Percentiles rank a stretch among this genome's conserved stretches.
Evolutionary conservation across 352 stramenopile species (phyloP).

Genomic region (Lagenidium giganteum): DNA sequence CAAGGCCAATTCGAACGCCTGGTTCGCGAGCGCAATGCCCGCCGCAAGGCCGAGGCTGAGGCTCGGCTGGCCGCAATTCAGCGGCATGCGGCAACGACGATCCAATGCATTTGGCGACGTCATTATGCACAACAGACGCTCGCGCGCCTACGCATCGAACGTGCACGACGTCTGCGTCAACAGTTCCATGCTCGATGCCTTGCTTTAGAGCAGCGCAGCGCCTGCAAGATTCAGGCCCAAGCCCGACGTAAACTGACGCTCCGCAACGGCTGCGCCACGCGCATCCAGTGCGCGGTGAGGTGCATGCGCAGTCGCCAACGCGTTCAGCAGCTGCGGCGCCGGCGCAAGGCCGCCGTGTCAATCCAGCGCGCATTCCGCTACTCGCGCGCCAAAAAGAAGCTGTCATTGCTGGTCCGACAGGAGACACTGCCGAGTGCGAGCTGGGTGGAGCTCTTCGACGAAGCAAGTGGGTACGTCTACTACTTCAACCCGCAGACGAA

Average conservation of each 20-base stretch:
- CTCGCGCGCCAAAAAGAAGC: conserved; percentile 26
- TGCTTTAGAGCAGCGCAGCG: conserved; percentile 12
- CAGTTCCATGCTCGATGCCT: conserved; percentile 1
- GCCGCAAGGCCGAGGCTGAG: background rate
- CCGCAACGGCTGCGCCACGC: conserved; percentile 10
- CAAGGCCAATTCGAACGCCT: background rate
- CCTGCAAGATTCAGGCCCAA: conserved; percentile 32
- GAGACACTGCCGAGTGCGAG: conserved; percentile 14
- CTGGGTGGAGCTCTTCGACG: conserved; percentile 75
- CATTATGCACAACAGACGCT: background rate
- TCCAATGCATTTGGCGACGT: conserved; percentile 15
- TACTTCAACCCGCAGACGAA: conserved; percentile 57
- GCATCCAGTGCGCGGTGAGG: conserved; percentile 25
- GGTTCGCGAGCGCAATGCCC: background rate
- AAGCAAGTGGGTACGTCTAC: conserved; percentile 56
- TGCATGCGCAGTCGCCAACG: conserved; percentile 29
- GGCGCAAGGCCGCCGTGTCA: conserved; percentile 24
- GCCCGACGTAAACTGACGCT: conserved; percentile 22
- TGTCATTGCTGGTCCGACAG: conserved; percentile 26
- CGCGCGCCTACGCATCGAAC: background rate
- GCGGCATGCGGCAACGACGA: background rate
- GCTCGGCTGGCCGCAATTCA: too few species aligned
- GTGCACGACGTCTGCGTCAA: conserved; percentile 1
- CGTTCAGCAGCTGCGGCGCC: conserved; percentile 13
- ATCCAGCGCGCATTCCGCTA: conserved; percentile 61